Percentiles rank a stretch among this genome's conserved stretches.
Conservation (phyloP, 805 yeast genomes). For the Myxozyma kluyveri region DNA sequence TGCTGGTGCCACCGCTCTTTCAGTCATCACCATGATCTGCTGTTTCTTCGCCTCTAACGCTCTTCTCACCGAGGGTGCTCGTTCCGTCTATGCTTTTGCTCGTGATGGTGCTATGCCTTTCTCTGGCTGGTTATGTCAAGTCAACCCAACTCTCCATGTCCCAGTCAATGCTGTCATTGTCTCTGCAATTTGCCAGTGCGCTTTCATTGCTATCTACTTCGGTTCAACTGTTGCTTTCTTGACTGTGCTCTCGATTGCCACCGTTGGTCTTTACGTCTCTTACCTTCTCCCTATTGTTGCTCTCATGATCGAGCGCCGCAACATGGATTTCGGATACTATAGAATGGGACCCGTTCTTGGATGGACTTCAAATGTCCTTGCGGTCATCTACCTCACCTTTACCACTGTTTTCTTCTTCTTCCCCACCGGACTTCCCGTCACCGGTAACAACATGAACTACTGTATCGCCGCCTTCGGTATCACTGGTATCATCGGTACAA, state of each 20-base stretch:
- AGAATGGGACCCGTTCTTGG: constrained; percentile 24
- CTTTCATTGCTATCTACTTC: constrained; percentile 30
- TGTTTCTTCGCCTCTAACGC: constrained; percentile 25
- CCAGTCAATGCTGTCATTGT: constrained; percentile 54
- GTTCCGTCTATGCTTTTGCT: constrained; percentile 65
- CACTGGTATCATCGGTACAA: constrained; percentile 23
- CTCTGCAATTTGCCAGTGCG: constrained; percentile 23
- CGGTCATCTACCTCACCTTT: constrained; percentile 28
- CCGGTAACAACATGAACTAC: constrained; percentile 34
- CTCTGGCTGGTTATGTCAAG: constrained; percentile 49
- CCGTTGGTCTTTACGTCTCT: constrained; percentile 32
- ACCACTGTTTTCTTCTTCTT: constrained; percentile 34
- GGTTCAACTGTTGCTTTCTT: constrained; percentile 29
- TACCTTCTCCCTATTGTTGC: constrained; percentile 28
- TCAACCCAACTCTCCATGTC: constrained; percentile 53
- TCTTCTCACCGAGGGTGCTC: constrained; percentile 45
- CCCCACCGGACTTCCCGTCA: constrained; percentile 35
- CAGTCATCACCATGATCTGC: constrained; percentile 24
- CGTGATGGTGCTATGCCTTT: constrained; percentile 67
- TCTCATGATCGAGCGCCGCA: constrained; percentile 21
- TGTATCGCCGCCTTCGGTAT: constrained; percentile 35
- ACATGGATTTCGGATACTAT: constrained; percentile 26
- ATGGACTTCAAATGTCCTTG: constrained; percentile 27
- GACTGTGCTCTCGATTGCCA: constrained; percentile 30
- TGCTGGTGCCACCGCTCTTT: constrained; percentile 30